phyloP scores from a whole-genome alignment of 805 yeast species.

The Saturnispora silvae region DNA sequence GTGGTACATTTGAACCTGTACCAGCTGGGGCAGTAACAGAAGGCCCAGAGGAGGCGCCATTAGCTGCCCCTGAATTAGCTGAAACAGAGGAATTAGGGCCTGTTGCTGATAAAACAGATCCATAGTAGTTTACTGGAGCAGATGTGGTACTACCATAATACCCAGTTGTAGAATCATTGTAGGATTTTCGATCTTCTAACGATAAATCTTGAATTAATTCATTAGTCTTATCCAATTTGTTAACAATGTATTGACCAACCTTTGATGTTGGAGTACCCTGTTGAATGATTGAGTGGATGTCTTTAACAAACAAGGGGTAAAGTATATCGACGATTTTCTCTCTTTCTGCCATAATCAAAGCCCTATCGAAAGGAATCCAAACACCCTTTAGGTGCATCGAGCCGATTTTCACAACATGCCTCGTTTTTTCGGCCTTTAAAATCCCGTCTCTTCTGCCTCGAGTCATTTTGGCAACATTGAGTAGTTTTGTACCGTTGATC shows the following conservation, averaged over 20 bases:
- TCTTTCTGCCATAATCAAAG: constrained; percentile 56
- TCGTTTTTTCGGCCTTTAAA: constrained; percentile 51
- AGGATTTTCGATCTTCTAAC: too few species aligned
- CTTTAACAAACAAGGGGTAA: constrained; percentile 54
- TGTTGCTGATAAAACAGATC: too few species aligned
- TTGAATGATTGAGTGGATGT: constrained; percentile 39
- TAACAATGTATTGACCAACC: constrained; percentile 15
- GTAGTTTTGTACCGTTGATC: constrained; percentile 61
- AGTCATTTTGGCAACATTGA: constrained; percentile 65
- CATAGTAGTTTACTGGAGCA: too few species aligned
- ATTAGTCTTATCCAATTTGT: too few species aligned
- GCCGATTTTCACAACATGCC: constrained; percentile 67
- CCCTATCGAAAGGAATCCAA: constrained; percentile 68
- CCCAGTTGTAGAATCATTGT: too few species aligned
- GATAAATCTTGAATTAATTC: too few species aligned
- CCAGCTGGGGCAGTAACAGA: too few species aligned
- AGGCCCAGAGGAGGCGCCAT: too few species aligned
- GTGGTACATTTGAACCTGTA: too few species aligned
- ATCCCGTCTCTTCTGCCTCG: constrained; percentile 67
- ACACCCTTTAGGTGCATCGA: constrained; percentile 67
- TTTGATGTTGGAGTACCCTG: constrained; percentile 28
- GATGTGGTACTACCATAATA: too few species aligned
- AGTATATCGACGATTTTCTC: constrained; percentile 51
- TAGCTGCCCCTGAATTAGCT: too few species aligned
- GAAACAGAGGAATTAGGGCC: too few species aligned